Base-by-base conservation (phyloP, 345 rosid species). In the Populus tremula region DNA sequence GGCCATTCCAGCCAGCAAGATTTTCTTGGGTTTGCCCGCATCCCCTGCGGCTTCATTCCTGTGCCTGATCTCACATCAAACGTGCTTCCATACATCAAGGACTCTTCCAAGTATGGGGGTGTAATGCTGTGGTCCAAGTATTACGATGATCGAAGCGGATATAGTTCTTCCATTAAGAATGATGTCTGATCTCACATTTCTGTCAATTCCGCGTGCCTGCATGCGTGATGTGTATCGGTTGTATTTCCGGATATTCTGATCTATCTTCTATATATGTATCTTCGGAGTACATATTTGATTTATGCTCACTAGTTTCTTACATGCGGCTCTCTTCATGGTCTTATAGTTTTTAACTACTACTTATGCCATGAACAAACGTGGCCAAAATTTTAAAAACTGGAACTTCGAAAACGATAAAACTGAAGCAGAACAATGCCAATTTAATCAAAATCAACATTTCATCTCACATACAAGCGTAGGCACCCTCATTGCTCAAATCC, bases 61-160 rank as follows among this genome's bases (percentile, higher is more conserved):
- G 64, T 17, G 1, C 17, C 63, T 71, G 63, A 50, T 20, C 56
- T 71, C 2, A 71, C 41, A 10, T 50, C 63, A 1, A n/a, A 3
- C 5, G 63, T 53, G n/a, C 74, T 71, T 49, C 74, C 74, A 6
- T 36, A 27, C 1, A 71, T 71, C 20, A 71, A 49, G 35, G 39
- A 11, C 8, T 50, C 74, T 29, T 17, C 6, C 8, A 71, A 71
- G 25, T 71, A 71, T 50, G 74, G 74, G 1, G 74, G 74, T 14
- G 74, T 71, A 1, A 31, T 71, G 64, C 41, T 71, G 5, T 50
- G 74, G 74, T 71, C 74, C 14, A 71, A 71, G 41, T 53, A 31
- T 11, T 71, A 49, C 23, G 74, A 71, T 31, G 74, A 71, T 18
- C 27, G 53, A 29, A 71, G 14, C 5, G 63, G 74, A 16, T 71